phyloP scores from a whole-genome alignment of 768 basidiomycete species.

The Collybia sordida region DNA sequence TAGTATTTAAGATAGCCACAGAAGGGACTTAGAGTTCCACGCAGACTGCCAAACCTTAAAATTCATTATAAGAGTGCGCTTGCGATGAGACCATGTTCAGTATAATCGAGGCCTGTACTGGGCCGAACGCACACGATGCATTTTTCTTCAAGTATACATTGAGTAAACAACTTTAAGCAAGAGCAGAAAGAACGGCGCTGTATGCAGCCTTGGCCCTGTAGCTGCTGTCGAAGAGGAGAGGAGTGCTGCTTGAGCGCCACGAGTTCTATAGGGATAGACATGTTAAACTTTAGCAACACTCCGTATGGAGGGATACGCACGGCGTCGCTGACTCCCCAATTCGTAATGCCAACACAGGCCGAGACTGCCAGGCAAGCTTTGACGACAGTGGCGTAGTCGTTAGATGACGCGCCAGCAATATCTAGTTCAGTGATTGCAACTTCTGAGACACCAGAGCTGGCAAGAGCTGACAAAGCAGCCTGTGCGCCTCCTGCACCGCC shows the following conservation, averaged over 20 bases:
- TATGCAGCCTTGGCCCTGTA: constrained; percentile 26
- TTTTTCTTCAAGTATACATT: too few species aligned
- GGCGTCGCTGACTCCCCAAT: constrained; percentile 49
- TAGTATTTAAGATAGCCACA: too few species aligned
- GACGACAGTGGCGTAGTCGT: constrained; percentile 44
- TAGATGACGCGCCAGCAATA: constrained; percentile 34
- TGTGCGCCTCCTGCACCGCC: constrained; percentile 40
- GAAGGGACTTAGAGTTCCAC: too few species aligned
- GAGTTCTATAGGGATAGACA: constrained; percentile 20
- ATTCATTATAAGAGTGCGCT: too few species aligned
- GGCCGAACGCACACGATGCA: too few species aligned
- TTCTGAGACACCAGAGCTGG: constrained; percentile 38
- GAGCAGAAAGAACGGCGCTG: constrained; percentile 17
- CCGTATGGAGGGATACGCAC: constrained; percentile 20
- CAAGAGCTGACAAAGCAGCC: constrained; percentile 42
- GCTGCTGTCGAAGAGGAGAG: constrained; percentile 28
- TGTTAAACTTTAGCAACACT: not conserved
- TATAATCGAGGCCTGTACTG: too few species aligned
- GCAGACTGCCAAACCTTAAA: too few species aligned
- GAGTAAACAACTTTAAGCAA: constrained; percentile 6
- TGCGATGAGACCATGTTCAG: too few species aligned
- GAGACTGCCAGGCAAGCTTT: constrained; percentile 45
- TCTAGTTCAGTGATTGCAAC: constrained; percentile 53
- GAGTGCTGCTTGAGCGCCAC: constrained; percentile 20
- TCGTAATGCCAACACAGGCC: constrained; percentile 45